A percentile compares a stretch with the other conserved stretches of the same genome.
Evolutionary conservation across 2,329 filamentous ascomycete species (phyloP).

Genomic region (Diaporthe sp.): DNA sequence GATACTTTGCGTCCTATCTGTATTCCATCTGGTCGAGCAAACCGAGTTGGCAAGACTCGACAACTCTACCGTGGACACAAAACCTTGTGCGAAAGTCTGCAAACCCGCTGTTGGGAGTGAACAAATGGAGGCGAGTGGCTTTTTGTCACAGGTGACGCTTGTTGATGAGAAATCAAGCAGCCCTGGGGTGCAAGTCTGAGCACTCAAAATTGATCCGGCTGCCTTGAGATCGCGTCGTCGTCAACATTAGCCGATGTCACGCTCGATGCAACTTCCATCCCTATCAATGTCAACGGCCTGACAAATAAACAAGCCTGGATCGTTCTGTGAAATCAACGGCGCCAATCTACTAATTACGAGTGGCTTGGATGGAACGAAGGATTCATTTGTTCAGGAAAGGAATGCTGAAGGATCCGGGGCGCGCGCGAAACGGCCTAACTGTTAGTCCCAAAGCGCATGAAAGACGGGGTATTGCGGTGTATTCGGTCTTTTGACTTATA

Average conservation of each 20-base stretch:
- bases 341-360: not conserved
- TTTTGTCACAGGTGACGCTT: not conserved
- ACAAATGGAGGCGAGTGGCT: not conserved
- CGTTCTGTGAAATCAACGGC: not conserved
- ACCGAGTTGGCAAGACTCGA: not conserved
- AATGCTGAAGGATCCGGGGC: not conserved
- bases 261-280: not conserved
- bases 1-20: no score
- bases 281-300: not conserved
- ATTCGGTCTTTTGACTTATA: constrained; percentile 2
- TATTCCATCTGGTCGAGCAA: not conserved
- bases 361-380: not conserved
- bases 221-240: not conserved
- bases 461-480: constrained; percentile 1
- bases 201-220: not conserved
- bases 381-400: not conserved
- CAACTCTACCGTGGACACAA: not conserved
- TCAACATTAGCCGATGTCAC: not conserved
- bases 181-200: not conserved
- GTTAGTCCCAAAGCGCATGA: not conserved
- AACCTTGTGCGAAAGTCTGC: not conserved
- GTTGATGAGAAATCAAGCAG: not conserved
- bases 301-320: not conserved
- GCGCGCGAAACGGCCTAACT: not conserved
- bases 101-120: not conserved